Evolutionary conservation across 306 rosid species (phyloP), one percentile per base, ranked within the genome.

Genomic region (Vigna reflexopilosa): DNA sequence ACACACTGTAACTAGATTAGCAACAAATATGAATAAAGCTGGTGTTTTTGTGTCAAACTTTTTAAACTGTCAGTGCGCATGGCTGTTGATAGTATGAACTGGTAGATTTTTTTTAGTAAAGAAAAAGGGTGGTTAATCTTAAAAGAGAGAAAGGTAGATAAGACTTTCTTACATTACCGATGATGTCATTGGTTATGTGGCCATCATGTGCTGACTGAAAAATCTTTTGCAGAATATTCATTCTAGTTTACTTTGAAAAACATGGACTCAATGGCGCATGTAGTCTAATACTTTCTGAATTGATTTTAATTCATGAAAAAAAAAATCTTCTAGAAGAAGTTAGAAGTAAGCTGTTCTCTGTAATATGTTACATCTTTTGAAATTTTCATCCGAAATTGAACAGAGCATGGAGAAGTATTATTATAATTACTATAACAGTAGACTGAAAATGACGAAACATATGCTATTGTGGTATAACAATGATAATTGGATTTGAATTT

Each of bases 21-120:
- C 50, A 64, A 49, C 63, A 32, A 42, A 59, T 44, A 73, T 42
- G 26, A 75, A 47, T 28, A 34, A 20, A 47, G 40, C 28, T 50
- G 24, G 44, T 58, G n/a, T 44, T 75, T 38, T 62, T 2, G 45
- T 20, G 17, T 36, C 30, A 17, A 55, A 7, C 42, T 40, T 20
- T 32, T 42, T 42, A 42, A 42, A 42, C 47, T 73, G 26, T 55
- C 6, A n/a, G 30, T 59, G 40, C 51, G 63, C 19, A 32, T 9
- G 32, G 49, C 14, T 15, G 28, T 70, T 55, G 66, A 55, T 72
- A 38, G 34, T 32, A 34, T n/a, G 49, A 51, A 71, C 13, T 42
- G 47, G 47, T 42, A 40, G n/a, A 54, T 9, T 30, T 14, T 12
- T 26, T 38, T 55, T 14, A 38, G 54, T 6, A 40, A 40, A 17